Conservation (phyloP, 78 protist genomes). For the Dictyostelium firmibasis region DNA sequence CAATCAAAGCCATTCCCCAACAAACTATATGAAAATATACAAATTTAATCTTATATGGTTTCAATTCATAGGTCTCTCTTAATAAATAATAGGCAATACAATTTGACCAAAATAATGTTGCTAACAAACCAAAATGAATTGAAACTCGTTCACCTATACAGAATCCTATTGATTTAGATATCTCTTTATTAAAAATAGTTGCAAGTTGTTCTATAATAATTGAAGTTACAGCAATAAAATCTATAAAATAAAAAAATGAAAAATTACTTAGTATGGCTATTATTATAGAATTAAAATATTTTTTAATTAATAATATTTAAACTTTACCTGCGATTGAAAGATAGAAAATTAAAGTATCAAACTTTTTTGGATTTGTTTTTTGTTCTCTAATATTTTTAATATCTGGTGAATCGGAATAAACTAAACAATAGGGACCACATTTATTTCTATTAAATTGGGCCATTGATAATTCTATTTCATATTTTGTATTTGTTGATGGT, state of each 20-base stretch:
- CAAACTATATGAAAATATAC: background rate
- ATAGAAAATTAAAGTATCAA: slow-evolving; percentile 17
- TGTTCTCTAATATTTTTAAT: background rate
- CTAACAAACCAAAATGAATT: slow-evolving; percentile 43
- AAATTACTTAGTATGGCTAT: too few relatives aligned
- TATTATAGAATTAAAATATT: too few relatives aligned
- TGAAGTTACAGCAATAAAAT: slow-evolving; percentile 14
- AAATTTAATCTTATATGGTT: background rate
- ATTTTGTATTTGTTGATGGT: background rate
- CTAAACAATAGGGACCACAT: background rate
- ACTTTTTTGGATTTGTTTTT: slow-evolving; percentile 22
- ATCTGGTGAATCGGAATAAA: background rate
- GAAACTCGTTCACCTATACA: background rate
- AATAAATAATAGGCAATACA: slow-evolving; percentile 46
- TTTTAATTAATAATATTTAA: too few relatives aligned
- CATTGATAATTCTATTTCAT: background rate
- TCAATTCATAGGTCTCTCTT: slow-evolving; percentile 29
- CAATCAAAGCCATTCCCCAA: background rate
- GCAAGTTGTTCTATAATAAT: background rate
- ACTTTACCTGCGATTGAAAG: slow-evolving; percentile 12
- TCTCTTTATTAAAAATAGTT: background rate
- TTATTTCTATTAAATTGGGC: background rate
- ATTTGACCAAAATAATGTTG: slow-evolving; percentile 53
- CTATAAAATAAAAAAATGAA: background rate
- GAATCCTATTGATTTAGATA: background rate